Percentiles rank a stretch among this genome's conserved stretches.
These are phyloP conservation scores for Apium graveolens DNA, from an alignment of 129 eudicot species.

Conservation along the genomic window DNA sequence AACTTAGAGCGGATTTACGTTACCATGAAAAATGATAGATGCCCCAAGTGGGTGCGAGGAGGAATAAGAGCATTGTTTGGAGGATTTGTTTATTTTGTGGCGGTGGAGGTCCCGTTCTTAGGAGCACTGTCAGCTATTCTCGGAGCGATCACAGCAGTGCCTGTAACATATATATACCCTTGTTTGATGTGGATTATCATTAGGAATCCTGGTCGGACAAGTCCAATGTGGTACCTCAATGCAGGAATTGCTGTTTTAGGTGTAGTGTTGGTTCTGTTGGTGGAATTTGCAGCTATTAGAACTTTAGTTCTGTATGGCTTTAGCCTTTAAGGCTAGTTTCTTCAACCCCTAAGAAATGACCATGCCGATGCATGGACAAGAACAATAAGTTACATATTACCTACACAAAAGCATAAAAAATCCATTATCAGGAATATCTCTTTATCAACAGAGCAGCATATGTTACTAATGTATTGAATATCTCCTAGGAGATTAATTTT, in stretches of 20 bases:
- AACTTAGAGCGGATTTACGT: constrained; percentile 45
- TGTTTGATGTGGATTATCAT: constrained; percentile 60
- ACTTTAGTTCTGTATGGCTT: constrained; percentile 35
- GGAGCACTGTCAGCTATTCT: constrained; percentile 34
- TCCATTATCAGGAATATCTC: no score
- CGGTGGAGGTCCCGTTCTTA: constrained; percentile 56
- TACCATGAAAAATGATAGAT: constrained; percentile 24
- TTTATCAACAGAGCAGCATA: no score
- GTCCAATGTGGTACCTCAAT: constrained; percentile 38
- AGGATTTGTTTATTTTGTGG: constrained; percentile 41
- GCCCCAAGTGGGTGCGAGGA: constrained; percentile 38
- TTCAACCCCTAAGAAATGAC: no score
- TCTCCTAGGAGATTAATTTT: no score
- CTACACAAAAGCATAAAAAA: no score
- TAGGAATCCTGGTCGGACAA: constrained; percentile 26
- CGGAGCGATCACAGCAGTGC: constrained; percentile 44
- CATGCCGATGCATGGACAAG: not conserved
- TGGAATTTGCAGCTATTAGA: constrained; percentile 37
- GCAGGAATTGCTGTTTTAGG: constrained; percentile 42
- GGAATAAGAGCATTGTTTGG: constrained; percentile 44
- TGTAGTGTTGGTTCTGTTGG: constrained; percentile 19
- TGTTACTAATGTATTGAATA: no score
- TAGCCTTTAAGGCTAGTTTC: constrained; percentile 54
- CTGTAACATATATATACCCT: constrained; percentile 49
- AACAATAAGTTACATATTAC: no score